Conservation (phyloP, 1,284 basidiomycete species). For the Pseudozyma sp. region DNA sequence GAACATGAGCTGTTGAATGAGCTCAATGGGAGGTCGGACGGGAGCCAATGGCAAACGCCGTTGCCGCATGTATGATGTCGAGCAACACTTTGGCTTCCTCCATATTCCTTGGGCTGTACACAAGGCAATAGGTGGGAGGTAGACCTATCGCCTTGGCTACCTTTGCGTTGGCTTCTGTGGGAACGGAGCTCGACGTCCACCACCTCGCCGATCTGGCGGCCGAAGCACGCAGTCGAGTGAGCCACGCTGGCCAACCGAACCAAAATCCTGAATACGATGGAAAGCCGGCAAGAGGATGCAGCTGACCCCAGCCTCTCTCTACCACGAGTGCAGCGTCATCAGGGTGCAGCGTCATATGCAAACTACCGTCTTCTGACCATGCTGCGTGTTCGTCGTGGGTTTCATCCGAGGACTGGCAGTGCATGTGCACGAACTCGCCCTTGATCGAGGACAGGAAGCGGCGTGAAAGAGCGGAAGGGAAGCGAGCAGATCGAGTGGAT, state of each 20-base stretch:
- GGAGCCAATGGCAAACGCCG: conserved; percentile 39
- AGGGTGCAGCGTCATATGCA: conserved; percentile 50
- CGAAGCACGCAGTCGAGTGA: conserved; percentile 10
- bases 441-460: conserved; percentile 30
- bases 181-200: conserved; percentile 34
- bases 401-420: conserved; percentile 5
- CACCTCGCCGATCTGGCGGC: conserved; percentile 21
- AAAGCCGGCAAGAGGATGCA: conserved; percentile 50
- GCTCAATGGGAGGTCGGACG: conserved; percentile 4
- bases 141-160: conserved; percentile 27
- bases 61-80: conserved; percentile 36
- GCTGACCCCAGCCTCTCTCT: conserved; percentile 46
- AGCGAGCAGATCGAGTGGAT: conserved; percentile 36
- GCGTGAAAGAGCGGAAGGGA: conserved; percentile 26
- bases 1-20: not conserved
- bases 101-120: conserved; percentile 46
- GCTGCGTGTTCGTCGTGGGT: not conserved
- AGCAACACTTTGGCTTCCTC: conserved; percentile 38
- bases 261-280: conserved; percentile 44
- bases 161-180: not conserved
- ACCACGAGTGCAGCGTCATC: conserved; percentile 43
- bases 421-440: conserved; percentile 52
- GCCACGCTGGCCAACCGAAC: conserved; percentile 44
- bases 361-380: conserved; percentile 31
- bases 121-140: conserved; percentile 52